A percentile compares a stretch with the other conserved stretches of the same genome.
Evolutionary conservation across 139 green algal species (phyloP).

Genomic region (Chlorella ohadii): DNA sequence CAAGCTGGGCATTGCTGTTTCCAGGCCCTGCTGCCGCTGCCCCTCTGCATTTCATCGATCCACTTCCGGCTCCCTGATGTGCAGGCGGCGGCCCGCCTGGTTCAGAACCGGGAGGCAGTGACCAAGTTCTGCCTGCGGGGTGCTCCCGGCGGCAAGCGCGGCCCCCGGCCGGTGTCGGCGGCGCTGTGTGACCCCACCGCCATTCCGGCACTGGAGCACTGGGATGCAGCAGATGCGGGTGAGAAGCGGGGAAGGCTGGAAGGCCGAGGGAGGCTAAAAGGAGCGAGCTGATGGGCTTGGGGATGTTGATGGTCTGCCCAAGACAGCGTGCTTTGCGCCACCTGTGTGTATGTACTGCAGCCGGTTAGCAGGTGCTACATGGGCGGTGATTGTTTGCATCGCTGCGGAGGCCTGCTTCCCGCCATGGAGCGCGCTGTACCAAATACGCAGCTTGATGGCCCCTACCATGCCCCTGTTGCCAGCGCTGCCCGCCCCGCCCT

Average conservation of each 20-base stretch:
- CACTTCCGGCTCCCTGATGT: too few species aligned
- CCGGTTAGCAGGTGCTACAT: too few species aligned
- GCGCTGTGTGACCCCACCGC: constrained; percentile 83
- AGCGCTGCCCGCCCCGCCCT: not conserved
- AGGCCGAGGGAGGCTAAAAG: too few species aligned
- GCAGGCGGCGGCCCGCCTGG: constrained; percentile 69
- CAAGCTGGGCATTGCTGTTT: too few species aligned
- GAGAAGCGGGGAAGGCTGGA: not conserved
- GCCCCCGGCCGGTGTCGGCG: constrained; percentile 74
- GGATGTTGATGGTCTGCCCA: too few species aligned
- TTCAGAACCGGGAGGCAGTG: constrained; percentile 80
- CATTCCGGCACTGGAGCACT: constrained; percentile 49
- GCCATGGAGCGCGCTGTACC: not conserved
- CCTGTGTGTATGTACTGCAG: too few species aligned
- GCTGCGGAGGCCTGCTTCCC: not conserved
- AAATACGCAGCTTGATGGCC: not conserved
- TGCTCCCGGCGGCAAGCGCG: constrained; percentile 56
- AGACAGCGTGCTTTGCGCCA: too few species aligned
- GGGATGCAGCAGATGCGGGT: constrained; percentile 59
- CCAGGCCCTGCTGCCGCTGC: too few species aligned
- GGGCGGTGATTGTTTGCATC: not conserved
- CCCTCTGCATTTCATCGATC: too few species aligned
- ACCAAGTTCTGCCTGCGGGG: constrained; percentile 85
- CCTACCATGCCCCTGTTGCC: too few species aligned
- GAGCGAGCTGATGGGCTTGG: too few species aligned